Base-by-base conservation (phyloP, 805 yeast species). In the Pichia membranifaciens region DNA sequence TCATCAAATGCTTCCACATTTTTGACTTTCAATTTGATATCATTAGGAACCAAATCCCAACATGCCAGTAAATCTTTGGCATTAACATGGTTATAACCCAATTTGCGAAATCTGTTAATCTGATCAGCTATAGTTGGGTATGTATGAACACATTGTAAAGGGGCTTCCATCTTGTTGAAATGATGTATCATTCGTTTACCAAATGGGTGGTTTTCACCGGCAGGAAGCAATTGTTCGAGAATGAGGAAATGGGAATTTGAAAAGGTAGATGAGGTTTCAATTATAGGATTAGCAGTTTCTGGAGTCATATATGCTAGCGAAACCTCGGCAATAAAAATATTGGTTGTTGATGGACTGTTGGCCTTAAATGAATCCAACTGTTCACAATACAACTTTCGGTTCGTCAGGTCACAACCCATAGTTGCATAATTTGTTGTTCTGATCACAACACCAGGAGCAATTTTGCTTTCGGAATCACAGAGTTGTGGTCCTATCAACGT, bases 261-360 rank as follows among this genome's bases (percentile, higher is more conserved):
- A 15, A 78, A 63, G 0, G 47, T 48, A 4, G 81, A 67, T 2
- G 79, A 68, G 52, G 71, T 65, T 22, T 64, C 53, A 32, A 87
- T 77, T 7, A 87, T 74, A 2, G 72, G 70, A 58, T 87, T 81
- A 5, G 95, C 87, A 47, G 73, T 70, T 33, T 71, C 71, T 12
- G 84, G 81, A 34, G 72, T 68, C 93, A 87, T 86, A 60, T 86
- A 87, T 0, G 91, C 89, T 47, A 87, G 64, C 0, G 95, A 85
- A 4, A 87, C 95, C 60, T 86, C 95, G 1, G 95, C 91, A 35
- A 87, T 72, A 58, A 83, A 87, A 2, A 86, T 70, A 40, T 73
- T 78, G 4, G 74, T 65, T 2, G 70, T 55, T n/a, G 65, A 55
- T 3, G 21, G 8, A 4, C 44, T 50, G 33, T 53, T 51, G 10